Base-by-base conservation (phyloP, 23 red algal species). In the Cyanidiococcus yangmingshanensis region DNA sequence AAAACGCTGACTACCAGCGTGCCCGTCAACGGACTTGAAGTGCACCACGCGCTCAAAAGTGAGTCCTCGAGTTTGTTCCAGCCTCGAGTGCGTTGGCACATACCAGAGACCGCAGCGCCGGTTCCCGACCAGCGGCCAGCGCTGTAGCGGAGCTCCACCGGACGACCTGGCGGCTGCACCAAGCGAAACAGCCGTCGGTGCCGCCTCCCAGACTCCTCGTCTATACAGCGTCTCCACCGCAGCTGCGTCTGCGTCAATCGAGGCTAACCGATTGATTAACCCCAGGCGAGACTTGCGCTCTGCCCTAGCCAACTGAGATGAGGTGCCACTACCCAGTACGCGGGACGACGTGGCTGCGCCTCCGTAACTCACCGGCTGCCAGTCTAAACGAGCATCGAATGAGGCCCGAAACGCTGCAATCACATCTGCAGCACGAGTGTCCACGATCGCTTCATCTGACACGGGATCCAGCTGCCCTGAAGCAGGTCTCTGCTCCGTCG, bases 21-120 rank as follows among this genome's bases (percentile, higher is more conserved):
- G 45, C 45, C 45, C 45, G 21, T 54, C 45, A 54, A 54, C 45
- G 45, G 45, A 54, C 45, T 54, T 54, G 45, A 54, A 54, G 45
- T 54, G 45, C 45, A 54, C 45, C 45, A 54, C 45, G 7, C 12
- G 45, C 21, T 54, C 45, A 21, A 54, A 54, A 15, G 45, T 15
- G 21, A 54, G 45, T 54, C 21, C 45, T 7, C 45, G 12, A 7
- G 21, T 7, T 21, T 54, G 45, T 15, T 7, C 45, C 12, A 54
- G 21, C 7, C 12, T 54, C 12, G 7, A 15, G 12, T 7, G 45
- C 45, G 45, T 7, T 21, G 45, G 45, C 45, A 54, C 45, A 21
- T 54, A 54, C 45, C 45, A 54, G 45, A 7, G 45, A 15, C 45
- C 45, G 45, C 45, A 54, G 21, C 45, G 45, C 21, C 21, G 7